Percentiles rank a stretch among this genome's conserved stretches.
phyloP scores from a whole-genome alignment of 305 asterid species.

The Rubia tinctorum region DNA sequence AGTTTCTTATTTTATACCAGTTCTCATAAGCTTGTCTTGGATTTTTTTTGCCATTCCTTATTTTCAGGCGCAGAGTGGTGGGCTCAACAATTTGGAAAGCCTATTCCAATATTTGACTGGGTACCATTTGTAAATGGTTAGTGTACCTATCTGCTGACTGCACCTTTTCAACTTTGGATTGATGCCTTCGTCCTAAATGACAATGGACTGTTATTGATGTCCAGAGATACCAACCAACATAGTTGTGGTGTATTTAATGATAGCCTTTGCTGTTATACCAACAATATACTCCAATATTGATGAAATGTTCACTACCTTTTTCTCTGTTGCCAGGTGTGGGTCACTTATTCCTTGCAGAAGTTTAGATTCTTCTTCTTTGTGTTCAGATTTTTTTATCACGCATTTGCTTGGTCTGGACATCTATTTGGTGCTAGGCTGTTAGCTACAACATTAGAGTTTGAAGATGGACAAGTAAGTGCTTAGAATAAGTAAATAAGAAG shows the following conservation, averaged over 20 bases:
- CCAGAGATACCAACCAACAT: slow-evolving; percentile 53
- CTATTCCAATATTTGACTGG: slow-evolving; percentile 71
- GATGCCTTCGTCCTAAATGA: not conserved
- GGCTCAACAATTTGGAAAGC: slow-evolving; percentile 68
- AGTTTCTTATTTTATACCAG: slow-evolving; percentile 1
- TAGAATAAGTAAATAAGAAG: not conserved
- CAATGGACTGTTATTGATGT: slow-evolving; percentile 12
- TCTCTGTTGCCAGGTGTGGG: slow-evolving; percentile 73
- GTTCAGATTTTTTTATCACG: not conserved
- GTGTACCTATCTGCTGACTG: slow-evolving; percentile 20
- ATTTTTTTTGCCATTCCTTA: slow-evolving; percentile 23
- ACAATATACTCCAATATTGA: slow-evolving; percentile 66
- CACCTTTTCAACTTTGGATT: not conserved
- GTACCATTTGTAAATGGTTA: slow-evolving; percentile 70
- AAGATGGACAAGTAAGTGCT: not conserved
- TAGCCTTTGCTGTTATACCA: slow-evolving; percentile 72
- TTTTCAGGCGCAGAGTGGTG: slow-evolving; percentile 93
- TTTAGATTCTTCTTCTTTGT: not conserved
- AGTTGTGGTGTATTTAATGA: slow-evolving; percentile 52
- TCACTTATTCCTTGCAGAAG: slow-evolving; percentile 6
- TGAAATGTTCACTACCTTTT: slow-evolving; percentile 83
- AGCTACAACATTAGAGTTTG: not conserved
- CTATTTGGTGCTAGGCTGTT: not conserved
- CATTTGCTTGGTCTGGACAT: not conserved
- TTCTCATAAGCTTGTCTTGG: not conserved